Evolutionary conservation across 805 yeast species (phyloP).

Genomic region (Kazachstania africana): DNA sequence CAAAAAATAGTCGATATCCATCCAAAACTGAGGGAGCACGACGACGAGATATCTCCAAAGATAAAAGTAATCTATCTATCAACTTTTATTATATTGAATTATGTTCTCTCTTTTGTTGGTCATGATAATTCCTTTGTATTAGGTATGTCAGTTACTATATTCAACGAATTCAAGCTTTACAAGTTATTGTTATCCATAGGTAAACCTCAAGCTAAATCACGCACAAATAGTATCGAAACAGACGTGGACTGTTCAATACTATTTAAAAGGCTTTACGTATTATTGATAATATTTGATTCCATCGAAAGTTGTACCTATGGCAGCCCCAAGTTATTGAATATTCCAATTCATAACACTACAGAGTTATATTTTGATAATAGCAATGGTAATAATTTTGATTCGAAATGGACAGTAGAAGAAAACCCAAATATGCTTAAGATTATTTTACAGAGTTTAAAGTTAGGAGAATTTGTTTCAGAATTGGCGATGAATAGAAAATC

Average conservation of each 20-base stretch:
- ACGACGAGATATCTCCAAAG: conserved; percentile 20
- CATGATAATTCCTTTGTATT: conserved; percentile 47
- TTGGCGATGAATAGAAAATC: conserved; percentile 18
- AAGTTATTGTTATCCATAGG: conserved; percentile 26
- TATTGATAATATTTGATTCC: conserved; percentile 39
- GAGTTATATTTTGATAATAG: conserved; percentile 6
- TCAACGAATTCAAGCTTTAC: conserved; percentile 45
- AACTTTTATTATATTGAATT: conserved; percentile 37
- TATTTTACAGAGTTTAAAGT: conserved; percentile 16
- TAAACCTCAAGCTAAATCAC: too few relatives aligned
- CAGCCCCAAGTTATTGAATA: conserved; percentile 26
- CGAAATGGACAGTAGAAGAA: conserved; percentile 23
- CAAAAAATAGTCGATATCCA: conserved; percentile 23
- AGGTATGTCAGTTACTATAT: conserved; percentile 39
- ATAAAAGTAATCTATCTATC: conserved; percentile 27
- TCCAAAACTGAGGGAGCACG: conserved; percentile 21
- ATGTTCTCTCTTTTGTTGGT: conserved; percentile 47
- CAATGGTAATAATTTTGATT: background rate
- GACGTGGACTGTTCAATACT: conserved; percentile 23
- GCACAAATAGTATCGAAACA: too few relatives aligned
- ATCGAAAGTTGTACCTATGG: conserved; percentile 44
- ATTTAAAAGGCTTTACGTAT: conserved; percentile 35
- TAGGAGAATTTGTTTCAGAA: conserved; percentile 18
- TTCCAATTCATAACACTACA: conserved; percentile 14
- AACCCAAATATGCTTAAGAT: conserved; percentile 11